Conservation (phyloP, 177 flowering plant genomes). For the Vitis hybrid region DNA sequence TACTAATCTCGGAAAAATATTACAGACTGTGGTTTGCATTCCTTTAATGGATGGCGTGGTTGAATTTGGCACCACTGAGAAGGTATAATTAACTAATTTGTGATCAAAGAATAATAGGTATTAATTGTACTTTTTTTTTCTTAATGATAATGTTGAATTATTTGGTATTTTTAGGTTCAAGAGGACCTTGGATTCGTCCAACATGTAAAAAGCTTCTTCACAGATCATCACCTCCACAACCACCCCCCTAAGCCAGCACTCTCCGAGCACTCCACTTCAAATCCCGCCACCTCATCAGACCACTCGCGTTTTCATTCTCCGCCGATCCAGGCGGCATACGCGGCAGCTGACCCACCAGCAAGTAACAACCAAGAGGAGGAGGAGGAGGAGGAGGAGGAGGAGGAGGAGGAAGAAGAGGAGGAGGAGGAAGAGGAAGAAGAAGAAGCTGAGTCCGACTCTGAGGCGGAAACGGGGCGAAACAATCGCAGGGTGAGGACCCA, state of each 20-base stretch:
- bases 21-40: constrained; percentile 88
- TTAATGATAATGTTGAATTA: too few relatives aligned
- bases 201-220: constrained; percentile 64
- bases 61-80: constrained; percentile 76
- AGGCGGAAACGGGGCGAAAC: constrained; percentile 37
- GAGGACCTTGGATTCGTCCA: constrained; percentile 64
- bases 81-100: constrained; percentile 33
- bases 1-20: neutral
- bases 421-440: constrained; percentile 55
- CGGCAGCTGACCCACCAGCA: constrained; percentile 17
- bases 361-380: constrained; percentile 11
- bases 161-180: constrained; percentile 40
- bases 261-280: constrained; percentile 91
- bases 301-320: constrained; percentile 41
- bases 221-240: constrained; percentile 34
- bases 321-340: constrained; percentile 21
- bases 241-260: constrained; percentile 77
- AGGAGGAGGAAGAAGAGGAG: constrained; percentile 27
- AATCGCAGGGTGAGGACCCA: neutral
- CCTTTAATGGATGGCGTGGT: constrained; percentile 83
- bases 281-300: constrained; percentile 52
- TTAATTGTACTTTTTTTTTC: neutral
- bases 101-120: too few relatives aligned
- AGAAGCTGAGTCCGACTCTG: constrained; percentile 49
- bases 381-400: constrained; percentile 11